A percentile compares a stretch with the other conserved stretches of the same genome.
These are phyloP conservation scores for Paramecium caudatum DNA, from an alignment of 73 alveolate species.

Conservation along the genomic window DNA sequence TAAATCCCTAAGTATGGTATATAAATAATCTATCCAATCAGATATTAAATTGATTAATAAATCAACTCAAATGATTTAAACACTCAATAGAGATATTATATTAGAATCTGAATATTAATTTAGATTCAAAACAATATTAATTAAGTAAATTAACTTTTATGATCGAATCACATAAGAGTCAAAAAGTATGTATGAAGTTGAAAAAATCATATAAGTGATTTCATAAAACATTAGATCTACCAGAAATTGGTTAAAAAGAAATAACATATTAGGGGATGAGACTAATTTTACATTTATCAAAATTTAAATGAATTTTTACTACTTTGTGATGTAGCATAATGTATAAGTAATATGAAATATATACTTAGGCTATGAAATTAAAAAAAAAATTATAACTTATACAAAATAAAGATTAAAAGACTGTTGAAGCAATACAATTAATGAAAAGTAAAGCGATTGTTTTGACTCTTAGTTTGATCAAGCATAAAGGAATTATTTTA, in stretches of 20 bases:
- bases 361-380: not conserved
- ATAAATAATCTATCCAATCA: not conserved
- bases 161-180: not conserved
- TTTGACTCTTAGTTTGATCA: not conserved
- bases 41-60: not conserved
- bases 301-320: not conserved
- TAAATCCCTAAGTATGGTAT: not conserved
- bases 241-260: not conserved
- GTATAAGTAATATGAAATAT: not conserved
- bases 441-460: constrained; percentile 33
- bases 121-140: not conserved
- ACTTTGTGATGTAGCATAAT: not conserved
- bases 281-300: not conserved
- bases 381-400: not conserved
- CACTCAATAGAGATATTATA: not conserved
- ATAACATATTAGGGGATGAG: not conserved
- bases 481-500: not conserved
- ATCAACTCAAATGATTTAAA: not conserved
- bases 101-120: not conserved
- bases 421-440: not conserved
- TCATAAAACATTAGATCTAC: not conserved
- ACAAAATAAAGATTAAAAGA: not conserved
- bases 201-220: not conserved
- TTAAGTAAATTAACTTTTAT: not conserved
- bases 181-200: not conserved